phyloP scores from a whole-genome alignment of 2,329 filamentous ascomycete species.

The Bertia moriformis region DNA sequence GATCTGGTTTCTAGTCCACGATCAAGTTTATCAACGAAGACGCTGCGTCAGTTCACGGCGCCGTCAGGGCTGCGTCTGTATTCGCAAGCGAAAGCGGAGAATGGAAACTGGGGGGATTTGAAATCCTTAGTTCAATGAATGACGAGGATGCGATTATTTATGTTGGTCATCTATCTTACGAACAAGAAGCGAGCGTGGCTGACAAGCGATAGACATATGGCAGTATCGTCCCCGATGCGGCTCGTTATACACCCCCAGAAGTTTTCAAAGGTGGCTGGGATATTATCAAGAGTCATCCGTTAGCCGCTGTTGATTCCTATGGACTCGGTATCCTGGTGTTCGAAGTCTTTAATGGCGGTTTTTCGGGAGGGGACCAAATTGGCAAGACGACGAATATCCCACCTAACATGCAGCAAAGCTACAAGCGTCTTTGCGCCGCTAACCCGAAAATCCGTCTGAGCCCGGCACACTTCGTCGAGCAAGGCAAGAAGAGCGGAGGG shows the following conservation, averaged over 20 bases:
- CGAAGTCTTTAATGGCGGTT: slow-evolving; percentile 83
- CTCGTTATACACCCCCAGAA: slow-evolving; percentile 75
- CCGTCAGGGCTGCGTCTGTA: slow-evolving; percentile 69
- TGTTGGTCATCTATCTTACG: slow-evolving; percentile 24
- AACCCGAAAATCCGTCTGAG: slow-evolving; percentile 82
- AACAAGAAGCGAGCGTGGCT: slow-evolving; percentile 3
- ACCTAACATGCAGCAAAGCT: slow-evolving; percentile 75
- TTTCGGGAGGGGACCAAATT: slow-evolving; percentile 61
- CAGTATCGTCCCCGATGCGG: slow-evolving; percentile 72
- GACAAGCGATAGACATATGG: slow-evolving; percentile 57
- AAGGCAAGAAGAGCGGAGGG: slow-evolving; percentile 64
- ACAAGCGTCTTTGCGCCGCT: slow-evolving; percentile 74
- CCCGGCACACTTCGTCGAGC: slow-evolving; percentile 74
- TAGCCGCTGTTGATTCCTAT: slow-evolving; percentile 75
- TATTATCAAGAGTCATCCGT: slow-evolving; percentile 66
- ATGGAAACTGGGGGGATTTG: slow-evolving; percentile 92
- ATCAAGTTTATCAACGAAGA: slow-evolving; percentile 94
- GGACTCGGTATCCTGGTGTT: slow-evolving; percentile 72
- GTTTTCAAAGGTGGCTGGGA: slow-evolving; percentile 82
- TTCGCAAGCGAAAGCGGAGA: slow-evolving; percentile 94
- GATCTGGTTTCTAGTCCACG: slow-evolving; percentile 55
- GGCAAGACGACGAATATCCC: slow-evolving; percentile 78
- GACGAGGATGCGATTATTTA: slow-evolving; percentile 91
- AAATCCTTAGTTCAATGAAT: slow-evolving; percentile 85
- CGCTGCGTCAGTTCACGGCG: slow-evolving; percentile 80